Percentiles rank a stretch among this genome's conserved stretches.
Evolutionary conservation across 441 rosid species (phyloP).

Genomic region (Populus trichocarpa): DNA sequence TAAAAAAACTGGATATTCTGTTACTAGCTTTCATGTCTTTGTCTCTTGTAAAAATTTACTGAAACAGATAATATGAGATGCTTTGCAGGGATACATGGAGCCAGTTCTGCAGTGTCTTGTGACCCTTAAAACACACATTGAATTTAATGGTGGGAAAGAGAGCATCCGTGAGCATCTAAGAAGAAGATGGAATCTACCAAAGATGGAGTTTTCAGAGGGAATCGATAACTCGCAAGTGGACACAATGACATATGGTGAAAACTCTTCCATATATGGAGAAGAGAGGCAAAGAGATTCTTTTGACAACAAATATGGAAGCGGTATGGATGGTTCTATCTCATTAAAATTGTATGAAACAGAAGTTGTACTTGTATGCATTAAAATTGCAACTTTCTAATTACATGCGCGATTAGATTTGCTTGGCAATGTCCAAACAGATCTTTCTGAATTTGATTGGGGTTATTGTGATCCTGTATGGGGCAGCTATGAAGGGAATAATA

Average conservation of each 20-base stretch:
- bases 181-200: constrained; percentile 52
- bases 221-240: constrained; percentile 6
- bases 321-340: constrained; percentile 10
- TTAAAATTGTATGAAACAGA: constrained; percentile 9
- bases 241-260: constrained; percentile 10
- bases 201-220: constrained; percentile 25
- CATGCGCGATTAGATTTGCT: neutral
- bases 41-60: neutral
- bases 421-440: neutral
- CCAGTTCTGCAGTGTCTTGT: constrained; percentile 75
- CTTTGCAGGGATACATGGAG: constrained; percentile 66
- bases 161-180: constrained; percentile 35
- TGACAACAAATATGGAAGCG: constrained; percentile 21
- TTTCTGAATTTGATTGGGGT: neutral
- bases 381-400: neutral
- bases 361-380: neutral
- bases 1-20: neutral
- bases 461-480: neutral
- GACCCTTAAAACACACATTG: constrained; percentile 55
- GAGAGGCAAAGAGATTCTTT: constrained; percentile 16
- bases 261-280: constrained; percentile 14
- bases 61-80: constrained; percentile 26
- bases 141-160: constrained; percentile 36
- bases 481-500: neutral
- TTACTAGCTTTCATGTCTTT: neutral